Evolutionary conservation across 371 early-diverging fungal genomes (phyloP), one percentile per base, ranked within the genome.

Genomic region (Cladochytrium tenue): DNA sequence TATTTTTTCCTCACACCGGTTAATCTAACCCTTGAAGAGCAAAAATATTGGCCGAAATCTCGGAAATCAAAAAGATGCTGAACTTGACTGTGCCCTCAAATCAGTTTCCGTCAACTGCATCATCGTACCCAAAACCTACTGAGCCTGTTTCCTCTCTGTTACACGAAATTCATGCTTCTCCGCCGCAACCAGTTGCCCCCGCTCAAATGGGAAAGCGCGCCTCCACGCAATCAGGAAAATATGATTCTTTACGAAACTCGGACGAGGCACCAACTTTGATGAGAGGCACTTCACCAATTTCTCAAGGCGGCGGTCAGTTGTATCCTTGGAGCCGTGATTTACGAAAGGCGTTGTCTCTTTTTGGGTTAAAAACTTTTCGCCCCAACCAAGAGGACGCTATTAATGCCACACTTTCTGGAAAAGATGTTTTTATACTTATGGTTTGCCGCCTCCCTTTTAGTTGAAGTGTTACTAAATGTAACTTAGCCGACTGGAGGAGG

Each of bases 341-440:
- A 2, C 66, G 74, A 57, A 88, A 90, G 51, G 91, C 90, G 10
- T 74, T 97, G 36, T 71, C 68, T 0, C 77, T 87, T 17, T 99
- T 99, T 71, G 83, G 86, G 27, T 79, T 99, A 50, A 71, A 87
- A 26, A 79, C 84, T 1, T 99, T 99, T 68, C 88, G 99, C 32
- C 81, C 83, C 2, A 95, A 98, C 70, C 99, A 99, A 75, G 78
- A 93, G 5, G 93, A 93, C 53, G 95, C 97, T 2, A 95, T 99
- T 75, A 92, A 95, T 68, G 90, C 94, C 0, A 90, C 93, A 0
- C 76, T 99, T 5, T 68, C 81, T 0, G 93, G 95, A 1, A 84
- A 90, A 52, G 98, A 99, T 70, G 90, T 93, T 0, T 99, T 99
- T 89, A 95, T 99, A 35, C 76, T 99, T 43, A 99, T 99, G 99